Evolutionary conservation across 768 basidiomycete species (phyloP).

Genomic region (Xerocomellus dryophilus): DNA sequence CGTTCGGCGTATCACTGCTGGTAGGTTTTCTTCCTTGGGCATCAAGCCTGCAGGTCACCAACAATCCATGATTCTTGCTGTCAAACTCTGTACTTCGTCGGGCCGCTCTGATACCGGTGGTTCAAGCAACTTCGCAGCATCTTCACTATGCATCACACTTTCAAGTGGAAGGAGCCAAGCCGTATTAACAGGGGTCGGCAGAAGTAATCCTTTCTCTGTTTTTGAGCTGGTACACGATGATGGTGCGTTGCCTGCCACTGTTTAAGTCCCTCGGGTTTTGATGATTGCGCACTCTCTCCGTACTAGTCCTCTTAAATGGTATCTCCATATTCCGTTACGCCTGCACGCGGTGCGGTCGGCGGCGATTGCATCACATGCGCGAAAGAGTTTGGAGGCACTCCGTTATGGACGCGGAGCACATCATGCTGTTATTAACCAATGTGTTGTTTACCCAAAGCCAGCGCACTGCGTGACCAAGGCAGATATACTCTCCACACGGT

Average conservation of each 20-base stretch:
- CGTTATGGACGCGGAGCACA: background rate
- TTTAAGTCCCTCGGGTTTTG: background rate
- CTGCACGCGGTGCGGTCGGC: background rate
- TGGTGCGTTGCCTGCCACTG: background rate
- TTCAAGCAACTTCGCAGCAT: background rate
- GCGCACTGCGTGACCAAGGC: background rate
- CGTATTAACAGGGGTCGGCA: background rate
- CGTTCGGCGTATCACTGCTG: too few species aligned
- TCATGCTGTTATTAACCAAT: too few species aligned
- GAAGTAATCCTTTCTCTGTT: background rate
- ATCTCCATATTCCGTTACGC: background rate
- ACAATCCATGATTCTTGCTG: background rate
- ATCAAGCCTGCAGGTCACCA: background rate
- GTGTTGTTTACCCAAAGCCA: background rate
- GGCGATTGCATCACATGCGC: background rate
- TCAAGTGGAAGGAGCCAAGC: too few species aligned
- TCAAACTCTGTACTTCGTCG: background rate
- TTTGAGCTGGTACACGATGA: background rate
- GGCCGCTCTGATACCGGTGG: background rate
- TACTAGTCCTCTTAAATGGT: background rate
- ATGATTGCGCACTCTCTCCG: background rate
- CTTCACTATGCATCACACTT: background rate
- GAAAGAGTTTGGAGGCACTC: background rate
- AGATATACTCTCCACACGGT: background rate
- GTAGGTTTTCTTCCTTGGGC: background rate